Evolutionary conservation across 2,329 filamentous ascomycete genomes (phyloP).

Genomic region (Pestalotiopsis fici): DNA sequence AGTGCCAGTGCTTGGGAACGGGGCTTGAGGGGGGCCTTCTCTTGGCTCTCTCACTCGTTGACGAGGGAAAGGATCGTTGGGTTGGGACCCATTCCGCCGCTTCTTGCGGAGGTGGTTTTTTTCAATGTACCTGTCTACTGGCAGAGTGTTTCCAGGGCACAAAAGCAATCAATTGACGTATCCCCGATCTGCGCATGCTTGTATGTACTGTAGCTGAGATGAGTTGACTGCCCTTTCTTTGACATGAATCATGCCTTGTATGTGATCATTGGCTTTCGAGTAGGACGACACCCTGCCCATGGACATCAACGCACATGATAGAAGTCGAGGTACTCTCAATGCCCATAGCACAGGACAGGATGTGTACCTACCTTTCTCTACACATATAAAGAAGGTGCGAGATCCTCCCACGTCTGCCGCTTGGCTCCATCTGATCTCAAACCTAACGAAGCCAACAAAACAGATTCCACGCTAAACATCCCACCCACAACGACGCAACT

Average conservation of each 20-base stretch:
- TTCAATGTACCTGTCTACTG: neutral
- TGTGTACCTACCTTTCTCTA: neutral
- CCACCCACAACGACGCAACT: constrained; percentile 5
- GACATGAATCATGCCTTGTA: neutral
- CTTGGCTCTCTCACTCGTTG: neutral
- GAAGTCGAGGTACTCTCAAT: neutral
- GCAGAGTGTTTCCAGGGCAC: neutral
- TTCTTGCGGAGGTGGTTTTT: neutral
- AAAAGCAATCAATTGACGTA: neutral
- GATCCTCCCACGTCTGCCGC: neutral
- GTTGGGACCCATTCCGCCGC: neutral
- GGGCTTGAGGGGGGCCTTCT: neutral
- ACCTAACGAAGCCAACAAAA: neutral
- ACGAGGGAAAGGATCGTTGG: neutral
- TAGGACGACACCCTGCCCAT: neutral
- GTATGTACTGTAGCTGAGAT: neutral
- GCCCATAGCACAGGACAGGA: no score
- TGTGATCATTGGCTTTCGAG: neutral
- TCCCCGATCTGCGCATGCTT: neutral
- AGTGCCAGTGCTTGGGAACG: neutral
- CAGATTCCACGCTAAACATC: constrained; percentile 10
- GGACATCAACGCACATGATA: neutral
- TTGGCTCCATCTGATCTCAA: neutral
- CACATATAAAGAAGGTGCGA: neutral
- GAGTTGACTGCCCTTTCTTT: neutral